Base-by-base conservation (phyloP, 225 moss, liverwort and hornwort species). In the Polytrichum formosum region DNA sequence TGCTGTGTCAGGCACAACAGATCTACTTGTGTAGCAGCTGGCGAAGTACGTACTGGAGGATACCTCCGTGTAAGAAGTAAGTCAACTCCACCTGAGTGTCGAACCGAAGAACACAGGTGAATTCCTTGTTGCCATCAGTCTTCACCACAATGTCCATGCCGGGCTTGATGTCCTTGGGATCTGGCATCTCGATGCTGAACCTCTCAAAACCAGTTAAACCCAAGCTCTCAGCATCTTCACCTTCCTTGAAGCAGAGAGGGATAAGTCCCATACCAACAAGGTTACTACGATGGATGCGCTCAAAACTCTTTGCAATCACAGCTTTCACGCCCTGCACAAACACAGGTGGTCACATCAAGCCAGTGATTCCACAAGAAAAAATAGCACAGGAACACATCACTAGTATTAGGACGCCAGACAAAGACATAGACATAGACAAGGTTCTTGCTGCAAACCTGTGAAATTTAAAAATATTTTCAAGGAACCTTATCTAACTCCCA, bases 211-310 rank as follows among this genome's bases (percentile, higher is more conserved):
- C 96, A 64, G 93, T 96, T n/a, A 96, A 77, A 20, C 89, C 90
- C n/a, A 96, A 74, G 5, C 85, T 70, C 0, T 90, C 93, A 8
- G 91, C 86, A 70, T 96, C 96, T 70, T 96, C 82, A 61, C 93
- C 91, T 56, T 79, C 64, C 84, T 91, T 96, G 71, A 93, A 96
- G 84, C 96, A 93, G 27, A 96, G 78, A 53, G 96, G 96, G 73
- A 96, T 87, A 67, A 96, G 70, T 21, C 96, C 93, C 96, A 96
- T 96, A 9, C 96, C 96, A 23, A 96, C 96, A 63, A 96, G 83
- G 69, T 96, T 96, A 86, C 95, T 96, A 69, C 95, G 91, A 82
- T 96, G 95, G 73, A 96, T 96, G 25, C 96, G 93, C 86, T 96
- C 96, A 75, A 93, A 96, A 73, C 96, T 96, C 87, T 96, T 96